Evolutionary conservation across 345 rosid species (phyloP).

Genomic region (Psidium friedrichsthalianum): DNA sequence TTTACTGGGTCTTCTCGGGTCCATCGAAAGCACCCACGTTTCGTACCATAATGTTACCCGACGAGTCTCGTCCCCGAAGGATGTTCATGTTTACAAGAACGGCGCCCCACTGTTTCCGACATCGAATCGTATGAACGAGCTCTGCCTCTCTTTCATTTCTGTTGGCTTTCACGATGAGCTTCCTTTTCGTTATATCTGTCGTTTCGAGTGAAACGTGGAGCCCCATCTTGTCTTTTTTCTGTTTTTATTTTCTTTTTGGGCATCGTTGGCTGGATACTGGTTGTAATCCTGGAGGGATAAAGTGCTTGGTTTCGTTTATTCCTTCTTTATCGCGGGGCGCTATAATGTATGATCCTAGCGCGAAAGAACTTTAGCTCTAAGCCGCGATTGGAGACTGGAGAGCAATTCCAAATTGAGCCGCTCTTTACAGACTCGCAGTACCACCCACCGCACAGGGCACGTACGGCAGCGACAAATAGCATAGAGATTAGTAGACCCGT

Average conservation of each 20-base stretch:
- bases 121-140: background rate
- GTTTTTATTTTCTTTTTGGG: background rate
- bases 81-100: background rate
- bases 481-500: background rate
- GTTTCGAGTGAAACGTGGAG: background rate
- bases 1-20: background rate
- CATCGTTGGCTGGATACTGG: background rate
- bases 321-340: background rate
- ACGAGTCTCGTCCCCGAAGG: background rate
- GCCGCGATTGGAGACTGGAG: background rate
- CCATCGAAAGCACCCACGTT: background rate
- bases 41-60: background rate
- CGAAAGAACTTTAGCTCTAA: background rate
- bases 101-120: background rate
- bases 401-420: background rate
- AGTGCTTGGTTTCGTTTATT: background rate
- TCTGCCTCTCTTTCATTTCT: background rate
- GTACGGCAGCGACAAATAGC: background rate
- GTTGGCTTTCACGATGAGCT: background rate
- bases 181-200: background rate
- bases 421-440: background rate
- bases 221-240: background rate
- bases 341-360: background rate
- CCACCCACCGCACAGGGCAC: background rate
- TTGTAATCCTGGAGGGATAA: background rate